phyloP scores from a whole-genome alignment of 345 rosid genomes.

The Pistacia integerrima region DNA sequence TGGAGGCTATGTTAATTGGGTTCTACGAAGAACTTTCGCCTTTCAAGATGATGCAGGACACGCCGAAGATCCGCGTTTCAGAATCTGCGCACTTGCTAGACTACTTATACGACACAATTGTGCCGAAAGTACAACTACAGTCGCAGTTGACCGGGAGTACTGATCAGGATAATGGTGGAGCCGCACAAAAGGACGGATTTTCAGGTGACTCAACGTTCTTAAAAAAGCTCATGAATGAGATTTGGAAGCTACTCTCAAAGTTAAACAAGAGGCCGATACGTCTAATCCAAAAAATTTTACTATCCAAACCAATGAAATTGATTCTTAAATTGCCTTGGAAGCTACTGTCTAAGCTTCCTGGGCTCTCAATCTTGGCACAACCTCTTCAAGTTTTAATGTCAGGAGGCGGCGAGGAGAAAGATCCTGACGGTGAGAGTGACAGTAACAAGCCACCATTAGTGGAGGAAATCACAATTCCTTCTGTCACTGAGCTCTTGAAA shows the following conservation, averaged over 20 bases:
- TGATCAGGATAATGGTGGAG: constrained; percentile 26
- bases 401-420: too few species aligned
- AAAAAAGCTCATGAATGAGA: constrained; percentile 18
- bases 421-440: not conserved
- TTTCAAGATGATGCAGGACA: not conserved
- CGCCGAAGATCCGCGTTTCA: constrained; percentile 31
- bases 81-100: too few species aligned
- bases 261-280: constrained; percentile 18
- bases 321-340: too few species aligned
- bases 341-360: constrained; percentile 41
- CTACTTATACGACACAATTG: too few species aligned
- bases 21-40: not conserved
- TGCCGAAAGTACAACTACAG: constrained; percentile 20
- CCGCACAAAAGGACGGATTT: constrained; percentile 13
- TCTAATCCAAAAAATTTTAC: constrained; percentile 26
- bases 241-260: constrained; percentile 33
- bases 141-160: constrained; percentile 13
- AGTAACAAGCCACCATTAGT: constrained; percentile 48
- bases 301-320: constrained; percentile 30
- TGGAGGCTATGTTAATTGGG: too few species aligned
- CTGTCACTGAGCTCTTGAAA: constrained; percentile 50
- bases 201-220: constrained; percentile 15
- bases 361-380: constrained; percentile 39
- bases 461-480: constrained; percentile 75
- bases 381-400: constrained; percentile 30